phyloP scores from a whole-genome alignment of 2,329 filamentous ascomycete species.

The Monosporascus sp. region DNA sequence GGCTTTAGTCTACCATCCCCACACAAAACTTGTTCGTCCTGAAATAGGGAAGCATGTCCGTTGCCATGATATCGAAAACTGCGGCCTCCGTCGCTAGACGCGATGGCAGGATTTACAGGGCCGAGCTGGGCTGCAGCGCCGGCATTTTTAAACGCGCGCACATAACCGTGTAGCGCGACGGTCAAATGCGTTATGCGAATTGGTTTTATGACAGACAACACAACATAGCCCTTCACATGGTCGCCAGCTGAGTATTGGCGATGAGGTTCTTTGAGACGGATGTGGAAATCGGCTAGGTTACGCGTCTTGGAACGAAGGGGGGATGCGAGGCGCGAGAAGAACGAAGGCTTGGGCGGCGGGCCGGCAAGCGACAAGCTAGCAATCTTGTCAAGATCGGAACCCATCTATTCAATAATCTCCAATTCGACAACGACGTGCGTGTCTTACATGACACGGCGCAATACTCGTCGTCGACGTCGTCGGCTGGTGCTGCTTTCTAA shows the following conservation, averaged over 20 bases:
- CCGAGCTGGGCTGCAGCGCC: constrained; percentile 47
- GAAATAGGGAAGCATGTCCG: constrained; percentile 74
- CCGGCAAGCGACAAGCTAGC: constrained; percentile 33
- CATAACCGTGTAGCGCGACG: constrained; percentile 71
- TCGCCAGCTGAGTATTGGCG: constrained; percentile 72
- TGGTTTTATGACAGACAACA: constrained; percentile 68
- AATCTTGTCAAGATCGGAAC: constrained; percentile 35
- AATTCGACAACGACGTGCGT: constrained; percentile 19
- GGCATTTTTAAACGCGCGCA: constrained; percentile 70
- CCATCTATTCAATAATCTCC: constrained; percentile 36
- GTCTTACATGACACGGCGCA: constrained; percentile 26
- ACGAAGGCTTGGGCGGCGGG: constrained; percentile 35
- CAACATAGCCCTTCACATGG: constrained; percentile 65
- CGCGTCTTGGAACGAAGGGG: constrained; percentile 50
- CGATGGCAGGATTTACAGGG: constrained; percentile 35
- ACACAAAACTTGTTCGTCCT: constrained; percentile 75
- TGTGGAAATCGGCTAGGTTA: constrained; percentile 71
- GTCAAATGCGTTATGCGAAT: constrained; percentile 75
- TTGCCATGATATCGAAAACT: constrained; percentile 62
- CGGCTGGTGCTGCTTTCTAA: neutral
- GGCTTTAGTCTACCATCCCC: constrained; percentile 71
- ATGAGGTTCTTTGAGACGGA: constrained; percentile 71
- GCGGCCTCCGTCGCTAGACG: constrained; percentile 28
- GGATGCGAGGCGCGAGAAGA: constrained; percentile 49
- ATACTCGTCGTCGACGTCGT: constrained; percentile 9